Base-by-base conservation (phyloP, 768 basidiomycete genomes). In the Lactarius hatsudake region DNA sequence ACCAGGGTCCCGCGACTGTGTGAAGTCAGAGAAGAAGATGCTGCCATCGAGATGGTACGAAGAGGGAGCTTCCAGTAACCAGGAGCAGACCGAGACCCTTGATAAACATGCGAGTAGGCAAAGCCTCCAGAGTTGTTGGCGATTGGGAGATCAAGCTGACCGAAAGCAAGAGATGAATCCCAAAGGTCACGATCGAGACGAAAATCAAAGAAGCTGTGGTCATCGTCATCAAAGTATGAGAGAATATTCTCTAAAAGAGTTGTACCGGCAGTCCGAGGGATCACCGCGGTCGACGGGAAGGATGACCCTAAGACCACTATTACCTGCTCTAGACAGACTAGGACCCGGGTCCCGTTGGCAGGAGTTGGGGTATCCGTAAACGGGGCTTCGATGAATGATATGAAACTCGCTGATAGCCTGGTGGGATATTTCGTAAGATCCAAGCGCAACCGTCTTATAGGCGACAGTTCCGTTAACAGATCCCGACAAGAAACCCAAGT, bases 1-100 rank as follows among this genome's bases (percentile, higher is more conserved):
- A 23, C 79, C 79, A 5, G 70, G 73, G 32, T 85, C 76, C 63
- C 80, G 79, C 18, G 86, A 85, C 18, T 72, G 64, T 2, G 84
- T 81, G 20, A 86, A 72, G 0, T 74, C 62, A 13, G 65, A 54
- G 42, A 88, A 76, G 0, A 59, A 36, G 18, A 73, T 56, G 28
- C 74, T 73, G 8, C 77, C 76, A 64, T 85, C 79, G 72, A 82
- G 63, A 87, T 68, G 54, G 73, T 73, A 23, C 75, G 76, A 53
- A 86, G 73, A 0, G 84, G 81, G 10, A 87, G 72, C 68, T 86
- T 87, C 86, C 86, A 87, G 73, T 82, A 87, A 69, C 87, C 83
- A 65, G 81, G 84, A 0, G 72, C 71, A 61, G 73, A 72, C 12
- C 71, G 69, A 72, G 18, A 77, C 74, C 63, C 75, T 38, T 71